Evolutionary conservation across 805 yeast genomes (phyloP).

Genomic region (Naumovozyma castellii): DNA sequence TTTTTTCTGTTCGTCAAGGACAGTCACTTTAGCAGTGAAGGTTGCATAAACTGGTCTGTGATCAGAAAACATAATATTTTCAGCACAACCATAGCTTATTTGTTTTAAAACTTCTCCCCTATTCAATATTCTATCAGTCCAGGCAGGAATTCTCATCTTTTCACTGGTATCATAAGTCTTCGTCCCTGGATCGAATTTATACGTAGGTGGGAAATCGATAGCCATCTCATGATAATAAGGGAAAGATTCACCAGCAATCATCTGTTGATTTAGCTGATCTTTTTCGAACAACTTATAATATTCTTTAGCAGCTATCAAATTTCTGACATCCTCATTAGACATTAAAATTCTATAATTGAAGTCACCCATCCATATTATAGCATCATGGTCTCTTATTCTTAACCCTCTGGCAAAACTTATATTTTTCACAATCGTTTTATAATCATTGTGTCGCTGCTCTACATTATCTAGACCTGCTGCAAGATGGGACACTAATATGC

Average conservation of each 20-base stretch:
- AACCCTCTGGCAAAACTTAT: constrained; percentile 50
- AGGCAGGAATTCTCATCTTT: constrained; percentile 88
- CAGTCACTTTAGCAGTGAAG: constrained; percentile 52
- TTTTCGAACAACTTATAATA: constrained; percentile 46
- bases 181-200: constrained; percentile 86
- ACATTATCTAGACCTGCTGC: constrained; percentile 85
- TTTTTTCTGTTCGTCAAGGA: constrained; percentile 51
- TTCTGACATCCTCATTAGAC: constrained; percentile 61
- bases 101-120: constrained; percentile 53
- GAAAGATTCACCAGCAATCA: constrained; percentile 66
- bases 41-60: constrained; percentile 83
- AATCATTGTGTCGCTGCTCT: constrained; percentile 80
- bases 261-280: constrained; percentile 76
- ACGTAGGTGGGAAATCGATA: constrained; percentile 80
- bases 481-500: constrained; percentile 77
- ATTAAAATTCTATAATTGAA: constrained; percentile 76
- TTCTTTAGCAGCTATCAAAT: constrained; percentile 39
- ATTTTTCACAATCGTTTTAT: constrained; percentile 65
- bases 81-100: constrained; percentile 48
- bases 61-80: constrained; percentile 61
- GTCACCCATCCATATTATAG: constrained; percentile 86
- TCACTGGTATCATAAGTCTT: constrained; percentile 78
- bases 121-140: constrained; percentile 88
- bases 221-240: constrained; percentile 76
- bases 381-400: constrained; percentile 67